Evolutionary conservation across 2,329 filamentous ascomycete species (phyloP).

Genomic region (Ophiostoma tasmaniense): DNA sequence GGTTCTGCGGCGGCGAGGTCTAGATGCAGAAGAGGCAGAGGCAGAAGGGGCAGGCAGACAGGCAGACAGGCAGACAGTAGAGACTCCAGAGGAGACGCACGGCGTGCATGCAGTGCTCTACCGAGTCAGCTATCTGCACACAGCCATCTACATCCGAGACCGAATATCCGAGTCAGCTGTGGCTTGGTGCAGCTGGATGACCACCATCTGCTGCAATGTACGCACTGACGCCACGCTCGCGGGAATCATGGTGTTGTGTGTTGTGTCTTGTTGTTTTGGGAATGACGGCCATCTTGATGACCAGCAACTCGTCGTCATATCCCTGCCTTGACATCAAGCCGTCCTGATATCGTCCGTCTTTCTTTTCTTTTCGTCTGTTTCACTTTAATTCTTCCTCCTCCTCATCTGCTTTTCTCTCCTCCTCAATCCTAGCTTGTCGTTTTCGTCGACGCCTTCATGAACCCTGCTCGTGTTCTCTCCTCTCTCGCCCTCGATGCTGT

Average conservation of each 20-base stretch:
- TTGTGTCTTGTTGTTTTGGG: too few species aligned
- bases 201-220: not conserved
- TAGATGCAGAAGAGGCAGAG: not conserved
- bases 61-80: not conserved
- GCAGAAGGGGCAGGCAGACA: too few species aligned
- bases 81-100: too few species aligned
- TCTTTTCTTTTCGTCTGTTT: not conserved
- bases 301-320: not conserved
- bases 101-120: not conserved
- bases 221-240: not conserved
- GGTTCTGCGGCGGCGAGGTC: not conserved
- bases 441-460: not conserved
- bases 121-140: not conserved
- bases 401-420: not conserved
- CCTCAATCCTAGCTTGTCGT: not conserved
- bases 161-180: not conserved
- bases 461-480: not conserved
- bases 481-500: not conserved
- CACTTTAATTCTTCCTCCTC: not conserved
- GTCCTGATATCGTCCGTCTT: not conserved
- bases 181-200: not conserved
- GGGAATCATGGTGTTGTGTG: too few species aligned
- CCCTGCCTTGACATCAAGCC: too few species aligned
- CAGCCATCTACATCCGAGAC: not conserved
- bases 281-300: not conserved